A percentile compares a stretch with the other conserved stretches of the same genome.
These are phyloP conservation scores for Capronia americana DNA, from an alignment of 2,329 filamentous ascomycete species.

Conservation along the genomic window DNA sequence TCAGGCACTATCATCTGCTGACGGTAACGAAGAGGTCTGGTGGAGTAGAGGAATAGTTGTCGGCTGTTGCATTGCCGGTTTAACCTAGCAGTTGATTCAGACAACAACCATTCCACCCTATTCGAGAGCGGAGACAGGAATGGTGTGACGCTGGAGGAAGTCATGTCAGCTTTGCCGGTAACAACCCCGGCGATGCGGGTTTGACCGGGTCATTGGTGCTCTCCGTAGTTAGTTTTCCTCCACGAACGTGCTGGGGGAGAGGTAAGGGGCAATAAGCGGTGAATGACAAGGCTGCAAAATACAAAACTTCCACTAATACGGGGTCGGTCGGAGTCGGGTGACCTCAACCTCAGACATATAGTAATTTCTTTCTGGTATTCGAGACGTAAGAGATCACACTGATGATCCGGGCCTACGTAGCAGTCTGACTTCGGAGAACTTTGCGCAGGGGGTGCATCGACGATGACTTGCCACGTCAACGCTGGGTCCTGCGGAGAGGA, in stretches of 20 bases:
- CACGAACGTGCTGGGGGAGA: neutral
- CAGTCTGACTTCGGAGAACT: slow-evolving; percentile 7
- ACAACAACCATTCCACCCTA: neutral
- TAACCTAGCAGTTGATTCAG: neutral
- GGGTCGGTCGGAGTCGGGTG: slow-evolving; percentile 17
- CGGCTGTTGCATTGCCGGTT: neutral
- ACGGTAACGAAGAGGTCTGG: neutral
- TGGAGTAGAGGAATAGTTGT: neutral
- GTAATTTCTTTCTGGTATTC: slow-evolving; percentile 5
- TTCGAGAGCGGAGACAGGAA: neutral
- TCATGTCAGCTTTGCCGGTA: neutral
- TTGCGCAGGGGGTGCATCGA: slow-evolving; percentile 6
- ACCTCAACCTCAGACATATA: slow-evolving; percentile 6
- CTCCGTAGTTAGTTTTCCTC: slow-evolving; percentile 1
- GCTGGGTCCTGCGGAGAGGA: slow-evolving; percentile 7
- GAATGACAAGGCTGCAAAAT: slow-evolving; percentile 18
- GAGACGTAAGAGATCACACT: slow-evolving; percentile 12
- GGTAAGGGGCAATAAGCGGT: slow-evolving; percentile 27
- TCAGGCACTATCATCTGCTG: neutral
- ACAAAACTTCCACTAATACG: neutral
- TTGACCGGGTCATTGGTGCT: slow-evolving; percentile 18
- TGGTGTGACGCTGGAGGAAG: neutral
- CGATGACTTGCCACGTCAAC: slow-evolving; percentile 29
- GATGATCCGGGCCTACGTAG: slow-evolving; percentile 16
- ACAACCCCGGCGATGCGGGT: slow-evolving; percentile 2